Percentiles rank a stretch among this genome's conserved stretches.
These are phyloP conservation scores for Hypoxylon trugodes DNA, from an alignment of 495 filamentous ascomycete genomes.

Conservation along the genomic window DNA sequence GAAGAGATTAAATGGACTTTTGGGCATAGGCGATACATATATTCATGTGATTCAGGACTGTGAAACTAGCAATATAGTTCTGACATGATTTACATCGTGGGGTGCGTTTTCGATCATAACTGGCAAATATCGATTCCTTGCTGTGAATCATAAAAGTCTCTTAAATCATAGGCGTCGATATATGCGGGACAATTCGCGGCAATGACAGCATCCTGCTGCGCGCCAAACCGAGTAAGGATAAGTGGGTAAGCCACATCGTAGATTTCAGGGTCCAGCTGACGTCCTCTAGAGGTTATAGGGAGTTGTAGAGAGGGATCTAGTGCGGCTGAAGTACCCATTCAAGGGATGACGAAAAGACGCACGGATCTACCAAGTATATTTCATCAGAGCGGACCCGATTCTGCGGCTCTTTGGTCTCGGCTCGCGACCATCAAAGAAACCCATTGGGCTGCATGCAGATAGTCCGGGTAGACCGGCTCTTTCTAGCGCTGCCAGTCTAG, in stretches of 20 bases:
- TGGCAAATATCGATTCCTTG: not conserved
- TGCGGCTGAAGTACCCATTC: slow-evolving; percentile 25
- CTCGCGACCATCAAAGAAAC: not conserved
- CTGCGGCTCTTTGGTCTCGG: slow-evolving; percentile 23
- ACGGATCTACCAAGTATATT: slow-evolving; percentile 25
- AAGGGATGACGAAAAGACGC: slow-evolving; percentile 24
- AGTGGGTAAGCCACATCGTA: slow-evolving; percentile 14
- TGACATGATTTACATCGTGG: slow-evolving; percentile 4
- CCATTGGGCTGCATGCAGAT: slow-evolving; percentile 10
- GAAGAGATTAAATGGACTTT: too few relatives aligned
- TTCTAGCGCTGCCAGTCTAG: slow-evolving; percentile 6
- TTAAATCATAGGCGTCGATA: slow-evolving; percentile 22
- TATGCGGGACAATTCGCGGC: not conserved
- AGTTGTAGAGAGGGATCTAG: not conserved
- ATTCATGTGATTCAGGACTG: not conserved
- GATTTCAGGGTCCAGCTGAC: slow-evolving; percentile 23
- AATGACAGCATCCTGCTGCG: slow-evolving; percentile 32
- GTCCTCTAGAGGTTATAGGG: not conserved
- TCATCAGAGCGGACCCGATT: slow-evolving; percentile 28
- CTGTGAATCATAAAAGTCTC: slow-evolving; percentile 13
- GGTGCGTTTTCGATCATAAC: slow-evolving; percentile 17
- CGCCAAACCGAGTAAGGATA: slow-evolving; percentile 18
- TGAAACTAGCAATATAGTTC: not conserved
- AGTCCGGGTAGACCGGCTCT: slow-evolving; percentile 22
- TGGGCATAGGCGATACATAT: too few relatives aligned